Evolutionary conservation across 2,329 filamentous ascomycete genomes (phyloP).

Genomic region (Paecilomyces niveus): DNA sequence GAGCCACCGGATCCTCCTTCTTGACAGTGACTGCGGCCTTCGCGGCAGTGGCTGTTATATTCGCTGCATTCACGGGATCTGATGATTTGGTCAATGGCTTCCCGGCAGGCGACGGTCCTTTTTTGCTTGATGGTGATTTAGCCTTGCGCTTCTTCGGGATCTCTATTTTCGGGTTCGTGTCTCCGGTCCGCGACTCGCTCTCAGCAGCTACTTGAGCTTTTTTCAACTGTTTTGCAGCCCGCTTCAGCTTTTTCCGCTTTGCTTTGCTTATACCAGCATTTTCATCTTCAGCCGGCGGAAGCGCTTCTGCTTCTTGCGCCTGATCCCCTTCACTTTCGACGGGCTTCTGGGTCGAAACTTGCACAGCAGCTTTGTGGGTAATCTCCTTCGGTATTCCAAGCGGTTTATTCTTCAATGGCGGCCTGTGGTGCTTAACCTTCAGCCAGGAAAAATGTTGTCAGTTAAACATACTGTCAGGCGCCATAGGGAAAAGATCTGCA

Average conservation of each 20-base stretch:
- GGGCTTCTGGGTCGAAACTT: not conserved
- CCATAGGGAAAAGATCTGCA: not conserved
- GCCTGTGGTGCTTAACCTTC: not conserved
- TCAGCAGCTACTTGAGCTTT: not conserved
- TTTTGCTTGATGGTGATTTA: not conserved
- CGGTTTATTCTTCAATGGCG: not conserved
- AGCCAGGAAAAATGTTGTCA: not conserved
- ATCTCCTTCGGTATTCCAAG: not conserved
- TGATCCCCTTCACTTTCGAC: not conserved
- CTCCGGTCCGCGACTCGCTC: not conserved
- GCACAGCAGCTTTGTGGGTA: not conserved
- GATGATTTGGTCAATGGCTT: not conserved
- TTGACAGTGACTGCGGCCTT: not conserved
- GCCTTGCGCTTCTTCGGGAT: not conserved
- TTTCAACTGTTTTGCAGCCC: not conserved
- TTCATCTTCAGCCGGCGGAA: not conserved
- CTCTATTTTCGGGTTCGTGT: not conserved
- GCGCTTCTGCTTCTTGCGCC: not conserved
- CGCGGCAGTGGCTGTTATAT: not conserved
- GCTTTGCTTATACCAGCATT: not conserved
- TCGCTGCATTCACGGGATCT: not conserved
- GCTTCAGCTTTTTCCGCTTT: slow-evolving; percentile 3
- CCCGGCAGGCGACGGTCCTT: not conserved
- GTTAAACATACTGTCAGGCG: not conserved
- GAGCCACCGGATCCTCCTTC: not conserved